Conservation (phyloP, 2,329 filamentous ascomycete species). For the Aspergillus pseudoviridinutans region DNA sequence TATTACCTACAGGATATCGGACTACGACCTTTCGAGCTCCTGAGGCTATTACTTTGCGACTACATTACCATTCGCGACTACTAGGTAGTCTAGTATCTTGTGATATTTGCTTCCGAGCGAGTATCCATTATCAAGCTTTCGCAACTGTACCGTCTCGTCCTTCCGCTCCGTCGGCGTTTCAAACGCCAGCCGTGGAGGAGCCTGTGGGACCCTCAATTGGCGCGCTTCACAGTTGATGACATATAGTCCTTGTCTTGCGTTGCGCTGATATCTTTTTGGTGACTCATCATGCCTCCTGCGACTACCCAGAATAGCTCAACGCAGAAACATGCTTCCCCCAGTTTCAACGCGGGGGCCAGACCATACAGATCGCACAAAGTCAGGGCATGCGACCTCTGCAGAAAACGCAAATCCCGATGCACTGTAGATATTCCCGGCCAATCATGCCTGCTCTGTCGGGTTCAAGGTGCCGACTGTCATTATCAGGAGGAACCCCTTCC, state of each 20-base stretch:
- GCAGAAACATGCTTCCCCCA: constrained; percentile 31
- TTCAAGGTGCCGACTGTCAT: constrained; percentile 55
- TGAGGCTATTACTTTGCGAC: neutral
- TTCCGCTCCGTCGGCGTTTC: constrained; percentile 1
- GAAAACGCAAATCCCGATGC: constrained; percentile 59
- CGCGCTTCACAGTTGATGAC: neutral
- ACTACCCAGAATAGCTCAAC: constrained; percentile 26
- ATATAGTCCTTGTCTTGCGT: neutral
- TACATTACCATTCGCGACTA: neutral
- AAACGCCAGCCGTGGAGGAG: neutral
- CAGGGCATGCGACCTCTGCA: constrained; percentile 58
- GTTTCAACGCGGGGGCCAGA: constrained; percentile 43
- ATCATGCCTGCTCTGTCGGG: constrained; percentile 55
- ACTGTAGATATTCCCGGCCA: constrained; percentile 53
- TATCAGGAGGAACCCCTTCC: constrained; percentile 44
- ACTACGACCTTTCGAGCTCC: neutral
- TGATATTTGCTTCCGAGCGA: neutral
- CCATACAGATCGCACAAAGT: constrained; percentile 61
- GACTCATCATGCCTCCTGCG: constrained; percentile 31
- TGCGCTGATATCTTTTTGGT: constrained; percentile 4
- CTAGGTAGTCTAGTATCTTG: neutral
- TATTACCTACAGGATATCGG: neutral
- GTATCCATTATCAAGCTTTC: neutral
- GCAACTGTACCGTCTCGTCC: neutral
- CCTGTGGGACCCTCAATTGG: constrained; percentile 1